A percentile compares a stretch with the other conserved stretches of the same genome.
phyloP scores from a whole-genome alignment of 306 rosid genomes.

The Abrus precatorius region DNA sequence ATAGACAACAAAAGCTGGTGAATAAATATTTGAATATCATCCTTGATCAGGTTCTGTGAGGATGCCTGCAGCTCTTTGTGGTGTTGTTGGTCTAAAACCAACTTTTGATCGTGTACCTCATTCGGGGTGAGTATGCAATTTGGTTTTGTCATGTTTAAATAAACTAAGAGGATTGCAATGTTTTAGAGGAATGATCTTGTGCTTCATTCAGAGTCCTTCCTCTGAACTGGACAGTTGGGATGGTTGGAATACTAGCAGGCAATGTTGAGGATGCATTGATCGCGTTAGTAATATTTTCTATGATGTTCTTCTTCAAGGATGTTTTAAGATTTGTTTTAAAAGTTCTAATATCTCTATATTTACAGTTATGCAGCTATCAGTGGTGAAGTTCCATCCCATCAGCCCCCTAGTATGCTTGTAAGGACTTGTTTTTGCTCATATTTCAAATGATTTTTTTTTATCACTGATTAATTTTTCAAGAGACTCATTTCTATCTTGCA shows the following conservation, averaged over 20 bases:
- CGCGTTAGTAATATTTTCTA: constrained; percentile 59
- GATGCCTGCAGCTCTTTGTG: constrained; percentile 95
- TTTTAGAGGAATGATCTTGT: constrained; percentile 30
- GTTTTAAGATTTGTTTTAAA: constrained; percentile 14
- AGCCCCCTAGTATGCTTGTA: constrained; percentile 53
- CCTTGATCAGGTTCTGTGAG: constrained; percentile 79
- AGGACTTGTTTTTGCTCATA: constrained; percentile 42
- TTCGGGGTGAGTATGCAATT: constrained; percentile 65
- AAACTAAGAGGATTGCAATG: constrained; percentile 26
- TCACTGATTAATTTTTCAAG: neutral
- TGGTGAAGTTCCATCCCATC: constrained; percentile 60
- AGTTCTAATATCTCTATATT: constrained; percentile 30
- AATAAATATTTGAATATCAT: constrained; percentile 38
- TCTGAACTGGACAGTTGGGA: constrained; percentile 92
- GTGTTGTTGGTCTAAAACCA: constrained; percentile 88
- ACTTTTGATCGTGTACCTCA: constrained; percentile 85
- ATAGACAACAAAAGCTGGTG: constrained; percentile 2
- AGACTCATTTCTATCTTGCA: constrained; percentile 13
- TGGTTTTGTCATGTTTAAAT: constrained; percentile 21
- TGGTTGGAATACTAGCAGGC: constrained; percentile 87
- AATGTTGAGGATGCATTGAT: constrained; percentile 82
- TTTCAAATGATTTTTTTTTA: constrained; percentile 10
- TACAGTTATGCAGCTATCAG: constrained; percentile 86
- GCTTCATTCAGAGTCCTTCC: constrained; percentile 79
- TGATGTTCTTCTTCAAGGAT: constrained; percentile 22